Percentiles rank a stretch among this genome's conserved stretches.
phyloP scores from a whole-genome alignment of 371 early-diverging fungal species.

The Gilbertella persicaria region DNA sequence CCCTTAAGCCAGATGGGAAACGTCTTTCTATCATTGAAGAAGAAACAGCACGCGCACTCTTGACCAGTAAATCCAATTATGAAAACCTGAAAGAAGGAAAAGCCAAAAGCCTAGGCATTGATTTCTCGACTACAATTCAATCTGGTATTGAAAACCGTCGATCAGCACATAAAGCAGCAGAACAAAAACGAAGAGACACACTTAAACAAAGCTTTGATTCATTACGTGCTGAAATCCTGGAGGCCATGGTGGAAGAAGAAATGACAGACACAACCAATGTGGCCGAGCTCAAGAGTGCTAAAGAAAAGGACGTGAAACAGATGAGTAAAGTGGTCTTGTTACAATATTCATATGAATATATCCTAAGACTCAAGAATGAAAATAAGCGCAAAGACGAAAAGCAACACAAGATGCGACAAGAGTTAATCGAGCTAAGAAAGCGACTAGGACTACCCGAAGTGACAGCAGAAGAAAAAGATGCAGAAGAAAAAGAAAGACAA shows the following conservation, averaged over 20 bases:
- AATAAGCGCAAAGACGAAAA: constrained; percentile 46
- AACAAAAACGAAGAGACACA: constrained; percentile 92
- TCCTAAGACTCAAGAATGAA: constrained; percentile 52
- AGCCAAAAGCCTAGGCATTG: constrained; percentile 75
- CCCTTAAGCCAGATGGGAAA: constrained; percentile 50
- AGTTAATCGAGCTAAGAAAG: constrained; percentile 36
- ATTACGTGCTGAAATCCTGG: constrained; percentile 69
- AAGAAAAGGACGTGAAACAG: constrained; percentile 53
- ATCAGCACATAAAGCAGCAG: constrained; percentile 89
- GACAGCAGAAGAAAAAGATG: constrained; percentile 36
- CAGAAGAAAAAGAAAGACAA: constrained; percentile 19
- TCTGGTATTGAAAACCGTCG: constrained; percentile 75
- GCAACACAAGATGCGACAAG: constrained; percentile 32
- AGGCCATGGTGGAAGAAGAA: constrained; percentile 54
- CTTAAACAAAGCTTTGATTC: constrained; percentile 86
- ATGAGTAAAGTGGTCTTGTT: constrained; percentile 54
- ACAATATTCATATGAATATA: constrained; percentile 61
- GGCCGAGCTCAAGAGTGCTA: constrained; percentile 20
- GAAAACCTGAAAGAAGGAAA: constrained; percentile 84
- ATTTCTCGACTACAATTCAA: constrained; percentile 68
- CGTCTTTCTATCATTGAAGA: constrained; percentile 39
- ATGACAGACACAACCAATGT: constrained; percentile 5
- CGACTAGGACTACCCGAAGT: constrained; percentile 35
- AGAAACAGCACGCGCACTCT: constrained; percentile 47
- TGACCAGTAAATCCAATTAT: constrained; percentile 86